Evolutionary conservation across 805 yeast species (phyloP).

Genomic region (Starmerella davenportii): DNA sequence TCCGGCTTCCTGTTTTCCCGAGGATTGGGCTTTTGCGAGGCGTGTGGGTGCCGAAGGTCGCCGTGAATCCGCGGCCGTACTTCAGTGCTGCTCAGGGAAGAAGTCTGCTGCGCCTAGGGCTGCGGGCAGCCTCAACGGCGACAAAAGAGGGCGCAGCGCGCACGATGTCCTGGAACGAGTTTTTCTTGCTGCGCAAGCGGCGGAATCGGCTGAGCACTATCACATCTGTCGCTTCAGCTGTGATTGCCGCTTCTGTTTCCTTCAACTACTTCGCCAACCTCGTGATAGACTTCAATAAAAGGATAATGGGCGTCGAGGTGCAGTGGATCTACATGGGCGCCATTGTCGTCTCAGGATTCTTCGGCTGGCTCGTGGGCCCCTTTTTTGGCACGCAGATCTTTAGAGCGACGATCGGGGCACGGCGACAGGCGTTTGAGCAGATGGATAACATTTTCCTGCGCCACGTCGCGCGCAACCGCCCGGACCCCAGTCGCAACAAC

Average conservation of each 20-base stretch:
- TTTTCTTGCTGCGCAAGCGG: constrained; percentile 54
- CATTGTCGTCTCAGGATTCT: constrained; percentile 48
- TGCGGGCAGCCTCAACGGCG: constrained; percentile 2
- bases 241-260: constrained; percentile 46
- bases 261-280: constrained; percentile 62
- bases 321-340: constrained; percentile 61
- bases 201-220: constrained; percentile 52
- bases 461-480: constrained; percentile 61
- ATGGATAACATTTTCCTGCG: constrained; percentile 62
- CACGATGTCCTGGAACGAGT: constrained; percentile 51
- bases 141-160: background rate
- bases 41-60: background rate
- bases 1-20: background rate
- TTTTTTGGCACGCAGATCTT: constrained; percentile 55
- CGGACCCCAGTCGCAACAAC: constrained; percentile 79
- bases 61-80: no score
- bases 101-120: background rate
- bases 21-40: background rate
- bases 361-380: constrained; percentile 77
- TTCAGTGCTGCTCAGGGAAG: no score
- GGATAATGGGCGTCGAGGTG: constrained; percentile 79
- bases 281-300: constrained; percentile 75
- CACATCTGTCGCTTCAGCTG: constrained; percentile 50
- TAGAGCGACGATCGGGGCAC: constrained; percentile 22
- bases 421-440: constrained; percentile 17